phyloP scores from a whole-genome alignment of 805 yeast species.

The Cyberlindnera suaveolens region DNA sequence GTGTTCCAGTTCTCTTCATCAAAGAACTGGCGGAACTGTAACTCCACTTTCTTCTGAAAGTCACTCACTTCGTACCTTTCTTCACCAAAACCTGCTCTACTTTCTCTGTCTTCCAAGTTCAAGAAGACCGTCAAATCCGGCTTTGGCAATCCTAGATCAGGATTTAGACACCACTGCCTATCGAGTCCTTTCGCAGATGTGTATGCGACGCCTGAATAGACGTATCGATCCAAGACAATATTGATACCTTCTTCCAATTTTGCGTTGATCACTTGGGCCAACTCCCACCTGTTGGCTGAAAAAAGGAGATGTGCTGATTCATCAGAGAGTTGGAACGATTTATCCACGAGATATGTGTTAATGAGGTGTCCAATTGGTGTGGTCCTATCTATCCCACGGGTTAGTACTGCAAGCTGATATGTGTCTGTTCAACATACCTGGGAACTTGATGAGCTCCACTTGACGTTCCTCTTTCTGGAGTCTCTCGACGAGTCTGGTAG shows the following conservation, averaged over 20 bases:
- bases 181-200: conserved; percentile 78
- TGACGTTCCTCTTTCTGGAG: conserved; percentile 26
- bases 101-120: conserved; percentile 42
- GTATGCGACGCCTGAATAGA: conserved; percentile 90
- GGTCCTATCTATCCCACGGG: conserved; percentile 44
- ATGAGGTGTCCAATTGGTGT: conserved; percentile 79
- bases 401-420: background rate
- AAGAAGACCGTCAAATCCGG: conserved; percentile 84
- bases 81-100: conserved; percentile 83
- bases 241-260: conserved; percentile 46
- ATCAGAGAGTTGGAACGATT: conserved; percentile 49
- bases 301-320: conserved; percentile 83
- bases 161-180: conserved; percentile 69
- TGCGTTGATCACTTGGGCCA: conserved; percentile 39
- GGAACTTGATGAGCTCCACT: conserved; percentile 65
- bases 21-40: conserved; percentile 47
- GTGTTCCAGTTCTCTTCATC: conserved; percentile 34
- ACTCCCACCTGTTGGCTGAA: conserved; percentile 94
- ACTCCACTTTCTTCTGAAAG: conserved; percentile 70
- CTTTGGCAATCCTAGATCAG: conserved; percentile 78
- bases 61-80: conserved; percentile 78
- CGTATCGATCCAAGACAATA: conserved; percentile 79
- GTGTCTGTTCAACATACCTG: conserved; percentile 29
- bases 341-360: conserved; percentile 59
- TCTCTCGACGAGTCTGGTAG: conserved; percentile 32